These are phyloP conservation scores for Yamadazyma dushanensis DNA, from an alignment of 1,139 yeast species.

Conservation along the genomic window DNA sequence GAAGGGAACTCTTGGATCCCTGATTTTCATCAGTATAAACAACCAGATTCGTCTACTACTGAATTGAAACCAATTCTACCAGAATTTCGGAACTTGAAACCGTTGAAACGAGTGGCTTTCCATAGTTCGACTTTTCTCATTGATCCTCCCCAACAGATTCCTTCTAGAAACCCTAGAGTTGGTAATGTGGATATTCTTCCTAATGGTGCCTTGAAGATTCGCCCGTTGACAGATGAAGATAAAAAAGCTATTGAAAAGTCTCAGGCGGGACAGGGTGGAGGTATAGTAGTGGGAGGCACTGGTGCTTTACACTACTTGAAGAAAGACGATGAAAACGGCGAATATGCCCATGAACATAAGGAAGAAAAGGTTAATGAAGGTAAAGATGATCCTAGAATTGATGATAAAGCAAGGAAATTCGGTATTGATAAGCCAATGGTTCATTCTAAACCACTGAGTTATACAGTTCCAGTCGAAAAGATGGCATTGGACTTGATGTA, in stretches of 20 bases:
- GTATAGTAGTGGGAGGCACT: conserved; percentile 78
- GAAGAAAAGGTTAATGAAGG: conserved; percentile 19
- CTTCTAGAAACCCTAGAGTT: conserved; percentile 61
- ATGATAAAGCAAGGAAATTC: conserved; percentile 36
- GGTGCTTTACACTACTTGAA: conserved; percentile 53
- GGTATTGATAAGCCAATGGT: conserved; percentile 54
- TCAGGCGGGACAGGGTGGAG: conserved; percentile 58
- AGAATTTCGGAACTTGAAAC: conserved; percentile 30
- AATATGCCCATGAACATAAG: conserved; percentile 11
- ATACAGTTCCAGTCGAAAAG: conserved; percentile 39
- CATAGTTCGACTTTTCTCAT: conserved; percentile 70
- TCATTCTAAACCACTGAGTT: conserved; percentile 23
- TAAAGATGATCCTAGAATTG: conserved; percentile 29
- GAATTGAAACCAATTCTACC: conserved; percentile 16
- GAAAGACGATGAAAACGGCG: conserved; percentile 22
- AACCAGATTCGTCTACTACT: conserved; percentile 6
- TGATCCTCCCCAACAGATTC: conserved; percentile 73
- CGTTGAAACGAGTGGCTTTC: conserved; percentile 69
- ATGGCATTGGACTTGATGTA: conserved; percentile 65
- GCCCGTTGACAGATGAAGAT: conserved; percentile 65
- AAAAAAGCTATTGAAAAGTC: conserved; percentile 44
- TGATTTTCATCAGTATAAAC: conserved; percentile 8
- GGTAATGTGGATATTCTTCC: conserved; percentile 68
- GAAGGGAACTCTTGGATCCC: conserved; percentile 13
- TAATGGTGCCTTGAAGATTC: conserved; percentile 60